These are phyloP conservation scores for Fusarium nelsonii DNA, from an alignment of 2,329 filamentous ascomycete species.

Conservation along the genomic window DNA sequence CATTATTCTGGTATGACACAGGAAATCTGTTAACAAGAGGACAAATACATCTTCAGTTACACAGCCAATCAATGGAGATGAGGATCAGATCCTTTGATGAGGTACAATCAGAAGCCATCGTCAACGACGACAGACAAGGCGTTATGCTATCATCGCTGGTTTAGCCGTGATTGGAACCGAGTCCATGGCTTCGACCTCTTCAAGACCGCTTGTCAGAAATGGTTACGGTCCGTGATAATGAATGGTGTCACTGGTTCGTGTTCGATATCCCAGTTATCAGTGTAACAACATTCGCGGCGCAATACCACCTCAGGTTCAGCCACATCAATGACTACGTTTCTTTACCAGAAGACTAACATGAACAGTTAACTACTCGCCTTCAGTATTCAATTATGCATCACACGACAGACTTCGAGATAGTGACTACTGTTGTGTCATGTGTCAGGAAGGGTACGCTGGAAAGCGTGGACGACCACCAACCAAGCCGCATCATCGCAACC, in stretches of 20 bases:
- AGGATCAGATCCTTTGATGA: constrained; percentile 9
- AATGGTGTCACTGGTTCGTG: constrained; percentile 16
- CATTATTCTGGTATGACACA: constrained; percentile 3
- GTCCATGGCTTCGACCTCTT: constrained; percentile 15
- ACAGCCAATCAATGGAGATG: not conserved
- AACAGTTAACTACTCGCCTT: not conserved
- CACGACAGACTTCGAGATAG: constrained; percentile 5
- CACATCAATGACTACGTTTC: not conserved
- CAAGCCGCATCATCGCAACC: constrained; percentile 19
- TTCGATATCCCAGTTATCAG: constrained; percentile 8
- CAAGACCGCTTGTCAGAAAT: not conserved
- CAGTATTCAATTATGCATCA: not conserved
- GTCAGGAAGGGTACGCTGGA: not conserved
- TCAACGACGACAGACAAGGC: constrained; percentile 1
- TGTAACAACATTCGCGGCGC: constrained; percentile 22
- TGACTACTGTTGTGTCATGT: constrained; percentile 8
- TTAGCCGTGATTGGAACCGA: constrained; percentile 16
- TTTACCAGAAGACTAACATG: not conserved
- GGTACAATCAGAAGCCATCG: constrained; percentile 16
- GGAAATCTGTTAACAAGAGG: constrained; percentile 11
- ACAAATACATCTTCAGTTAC: not conserved
- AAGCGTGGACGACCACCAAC: constrained; percentile 10
- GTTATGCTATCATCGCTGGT: not conserved
- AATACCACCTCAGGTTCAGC: constrained; percentile 8
- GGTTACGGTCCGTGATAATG: not conserved